These are phyloP conservation scores for Pythium dissotocum DNA, from an alignment of 352 stramenopile genomes.

Conservation along the genomic window DNA sequence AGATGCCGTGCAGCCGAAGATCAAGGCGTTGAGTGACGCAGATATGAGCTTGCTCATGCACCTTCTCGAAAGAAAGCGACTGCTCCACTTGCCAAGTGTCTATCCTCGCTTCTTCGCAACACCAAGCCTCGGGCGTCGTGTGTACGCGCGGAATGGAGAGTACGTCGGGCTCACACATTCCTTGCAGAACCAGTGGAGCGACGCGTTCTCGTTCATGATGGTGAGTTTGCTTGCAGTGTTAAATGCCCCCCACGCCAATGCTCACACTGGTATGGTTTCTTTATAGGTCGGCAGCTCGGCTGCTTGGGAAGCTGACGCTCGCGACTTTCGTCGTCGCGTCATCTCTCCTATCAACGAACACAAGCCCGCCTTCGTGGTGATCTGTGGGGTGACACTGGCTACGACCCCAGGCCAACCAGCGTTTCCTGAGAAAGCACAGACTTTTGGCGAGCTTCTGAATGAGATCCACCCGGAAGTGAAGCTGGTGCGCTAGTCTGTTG, in stretches of 20 bases:
- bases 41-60: conserved; percentile 70
- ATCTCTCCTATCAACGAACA: conserved; percentile 51
- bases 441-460: conserved; percentile 66
- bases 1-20: conserved; percentile 42
- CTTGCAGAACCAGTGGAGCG: conserved; percentile 75
- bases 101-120: conserved; percentile 75
- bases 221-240: conserved; percentile 13
- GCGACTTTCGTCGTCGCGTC: conserved; percentile 40
- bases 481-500: conserved; percentile 38
- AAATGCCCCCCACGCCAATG: background rate
- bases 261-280: background rate
- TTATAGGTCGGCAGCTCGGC: conserved; percentile 36
- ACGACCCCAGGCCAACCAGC: conserved; percentile 37
- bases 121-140: conserved; percentile 48
- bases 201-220: conserved; percentile 70
- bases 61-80: conserved; percentile 69
- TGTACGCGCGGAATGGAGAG: conserved; percentile 49
- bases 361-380: conserved; percentile 59
- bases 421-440: conserved; percentile 44
- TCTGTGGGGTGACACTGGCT: conserved; percentile 67
- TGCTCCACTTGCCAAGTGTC: conserved; percentile 70
- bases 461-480: conserved; percentile 54
- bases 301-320: conserved; percentile 42
- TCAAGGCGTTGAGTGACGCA: conserved; percentile 34
- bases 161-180: conserved; percentile 71